These are phyloP conservation scores for Dacryopinax spathularia DNA, from an alignment of 768 basidiomycete species.

Conservation along the genomic window DNA sequence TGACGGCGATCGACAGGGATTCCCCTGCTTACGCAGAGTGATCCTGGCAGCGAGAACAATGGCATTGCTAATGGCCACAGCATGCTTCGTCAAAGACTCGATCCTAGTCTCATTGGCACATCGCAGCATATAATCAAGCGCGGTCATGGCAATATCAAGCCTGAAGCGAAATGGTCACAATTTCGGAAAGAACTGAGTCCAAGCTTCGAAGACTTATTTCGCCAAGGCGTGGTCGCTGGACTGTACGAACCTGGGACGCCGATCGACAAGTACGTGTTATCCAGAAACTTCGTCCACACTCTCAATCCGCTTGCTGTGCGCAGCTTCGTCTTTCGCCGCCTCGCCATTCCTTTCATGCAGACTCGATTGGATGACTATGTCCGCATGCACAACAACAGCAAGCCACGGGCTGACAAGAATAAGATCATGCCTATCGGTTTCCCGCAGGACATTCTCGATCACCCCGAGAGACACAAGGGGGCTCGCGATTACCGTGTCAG, in stretches of 20 bases:
- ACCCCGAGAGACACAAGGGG: no score
- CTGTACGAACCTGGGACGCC: not conserved
- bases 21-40: not conserved
- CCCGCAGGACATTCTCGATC: no score
- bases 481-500: no score
- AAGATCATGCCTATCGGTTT: no score
- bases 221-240: conserved; percentile 20
- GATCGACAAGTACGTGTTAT: not conserved
- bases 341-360: no score
- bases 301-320: no score
- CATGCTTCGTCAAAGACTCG: not conserved
- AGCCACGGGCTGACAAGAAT: no score
- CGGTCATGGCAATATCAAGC: not conserved
- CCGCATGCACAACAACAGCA: no score
- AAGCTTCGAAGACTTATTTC: conserved; percentile 27
- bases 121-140: not conserved
- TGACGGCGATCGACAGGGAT: conserved; percentile 12
- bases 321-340: no score
- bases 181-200: conserved; percentile 21
- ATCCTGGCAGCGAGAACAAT: not conserved
- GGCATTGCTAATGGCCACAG: not conserved
- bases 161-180: not conserved
- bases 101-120: not conserved
- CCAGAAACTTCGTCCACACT: no score
- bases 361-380: no score